Conservation (phyloP, 2,329 filamentous ascomycete genomes). For the Arthroderma sp. region DNA sequence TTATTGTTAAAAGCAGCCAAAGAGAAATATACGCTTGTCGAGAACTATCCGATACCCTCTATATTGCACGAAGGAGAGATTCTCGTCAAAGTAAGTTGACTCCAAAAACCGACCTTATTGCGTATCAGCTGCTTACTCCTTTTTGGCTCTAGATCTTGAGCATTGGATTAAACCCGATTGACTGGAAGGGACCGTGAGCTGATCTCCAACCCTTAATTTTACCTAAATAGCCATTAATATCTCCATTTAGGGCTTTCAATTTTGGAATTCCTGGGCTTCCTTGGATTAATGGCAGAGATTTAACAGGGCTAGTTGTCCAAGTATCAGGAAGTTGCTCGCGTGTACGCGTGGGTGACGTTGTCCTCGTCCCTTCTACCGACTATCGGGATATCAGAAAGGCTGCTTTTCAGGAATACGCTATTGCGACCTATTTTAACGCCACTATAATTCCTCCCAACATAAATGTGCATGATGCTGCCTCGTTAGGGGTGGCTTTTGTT, state of each 20-base stretch:
- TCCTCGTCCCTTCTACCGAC: constrained; percentile 57
- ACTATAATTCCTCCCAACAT: constrained; percentile 46
- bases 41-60: too few species aligned
- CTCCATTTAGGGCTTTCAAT: constrained; percentile 46
- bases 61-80: too few species aligned
- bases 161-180: constrained; percentile 63
- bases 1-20: too few species aligned
- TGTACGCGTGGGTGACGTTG: constrained; percentile 43
- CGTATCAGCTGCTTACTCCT: too few species aligned
- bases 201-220: neutral
- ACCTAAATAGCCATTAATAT: neutral
- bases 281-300: constrained; percentile 56
- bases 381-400: constrained; percentile 60
- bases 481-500: constrained; percentile 58
- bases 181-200: constrained; percentile 59
- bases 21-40: too few species aligned
- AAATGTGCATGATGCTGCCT: constrained; percentile 44
- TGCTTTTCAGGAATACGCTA: constrained; percentile 56
- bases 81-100: too few species aligned
- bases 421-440: constrained; percentile 52
- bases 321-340: constrained; percentile 32
- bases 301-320: constrained; percentile 51
- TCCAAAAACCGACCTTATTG: too few species aligned
- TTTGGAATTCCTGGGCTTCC: constrained; percentile 56
- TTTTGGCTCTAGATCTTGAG: too few species aligned